Evolutionary conservation across 2,329 filamentous ascomycete genomes (phyloP).

Genomic region (Colletotrichum kahawae): DNA sequence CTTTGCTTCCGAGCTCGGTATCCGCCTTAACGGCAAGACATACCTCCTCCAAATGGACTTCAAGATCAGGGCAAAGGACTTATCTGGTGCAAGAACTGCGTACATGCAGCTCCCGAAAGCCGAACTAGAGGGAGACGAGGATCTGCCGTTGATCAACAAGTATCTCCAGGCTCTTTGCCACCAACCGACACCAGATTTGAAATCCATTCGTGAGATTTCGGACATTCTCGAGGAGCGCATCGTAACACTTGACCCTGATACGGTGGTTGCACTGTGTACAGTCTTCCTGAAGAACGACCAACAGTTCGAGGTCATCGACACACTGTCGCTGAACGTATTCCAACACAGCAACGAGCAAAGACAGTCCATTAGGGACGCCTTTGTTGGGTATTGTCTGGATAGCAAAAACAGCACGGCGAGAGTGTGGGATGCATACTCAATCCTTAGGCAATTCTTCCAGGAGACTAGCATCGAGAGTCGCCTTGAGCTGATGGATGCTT

Average conservation of each 20-base stretch:
- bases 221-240: conserved; percentile 74
- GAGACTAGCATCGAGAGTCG: conserved; percentile 71
- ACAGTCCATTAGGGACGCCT: conserved; percentile 65
- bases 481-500: conserved; percentile 77
- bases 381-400: conserved; percentile 74
- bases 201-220: conserved; percentile 74
- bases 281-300: conserved; percentile 79
- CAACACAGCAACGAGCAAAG: conserved; percentile 75
- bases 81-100: conserved; percentile 70
- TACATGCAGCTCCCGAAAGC: conserved; percentile 65
- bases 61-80: conserved; percentile 73
- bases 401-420: conserved; percentile 64
- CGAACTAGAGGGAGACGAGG: conserved; percentile 58
- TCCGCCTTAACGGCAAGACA: conserved; percentile 72
- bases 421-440: conserved; percentile 69
- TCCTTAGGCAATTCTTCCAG: conserved; percentile 68
- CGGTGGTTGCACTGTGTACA: conserved; percentile 74
- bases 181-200: conserved; percentile 66
- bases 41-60: conserved; percentile 79
- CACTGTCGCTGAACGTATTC: conserved; percentile 77
- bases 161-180: conserved; percentile 74
- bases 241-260: conserved; percentile 73
- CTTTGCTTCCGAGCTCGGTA: conserved; percentile 67
- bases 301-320: conserved; percentile 78
- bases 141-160: conserved; percentile 69